These are phyloP conservation scores for Exophiala oligosperma DNA, from an alignment of 2,329 filamentous ascomycete genomes.

Conservation along the genomic window DNA sequence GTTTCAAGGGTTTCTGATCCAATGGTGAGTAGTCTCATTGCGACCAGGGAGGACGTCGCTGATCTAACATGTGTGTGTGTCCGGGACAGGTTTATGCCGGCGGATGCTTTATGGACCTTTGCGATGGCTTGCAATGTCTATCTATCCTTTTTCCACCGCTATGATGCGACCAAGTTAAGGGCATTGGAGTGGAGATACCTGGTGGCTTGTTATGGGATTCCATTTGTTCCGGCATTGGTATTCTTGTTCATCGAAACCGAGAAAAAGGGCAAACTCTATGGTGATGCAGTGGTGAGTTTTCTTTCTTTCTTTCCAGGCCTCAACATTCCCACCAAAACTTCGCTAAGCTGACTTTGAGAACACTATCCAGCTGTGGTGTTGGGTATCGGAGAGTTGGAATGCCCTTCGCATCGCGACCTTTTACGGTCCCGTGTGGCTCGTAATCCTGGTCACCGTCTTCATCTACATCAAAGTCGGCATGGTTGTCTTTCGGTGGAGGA, in stretches of 20 bases:
- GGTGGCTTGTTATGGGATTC: conserved; percentile 69
- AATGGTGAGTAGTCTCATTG: conserved; percentile 62
- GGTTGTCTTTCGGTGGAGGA: conserved; percentile 55
- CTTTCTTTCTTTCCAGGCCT: background rate
- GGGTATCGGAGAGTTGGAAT: conserved; percentile 68
- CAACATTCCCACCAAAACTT: background rate
- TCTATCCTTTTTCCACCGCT: conserved; percentile 75
- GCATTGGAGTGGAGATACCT: conserved; percentile 71
- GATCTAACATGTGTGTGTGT: background rate
- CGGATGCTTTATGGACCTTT: conserved; percentile 74
- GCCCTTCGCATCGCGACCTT: conserved; percentile 72
- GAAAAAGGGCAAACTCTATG: conserved; percentile 64
- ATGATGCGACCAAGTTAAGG: conserved; percentile 63
- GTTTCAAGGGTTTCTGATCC: conserved; percentile 76
- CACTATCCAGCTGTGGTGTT: conserved; percentile 68
- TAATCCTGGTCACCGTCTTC: conserved; percentile 40
- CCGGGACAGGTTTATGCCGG: conserved; percentile 68
- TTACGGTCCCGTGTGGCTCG: conserved; percentile 55
- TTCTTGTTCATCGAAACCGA: conserved; percentile 64
- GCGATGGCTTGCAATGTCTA: conserved; percentile 85
- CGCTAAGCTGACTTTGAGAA: background rate
- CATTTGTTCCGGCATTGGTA: conserved; percentile 66
- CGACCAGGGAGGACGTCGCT: background rate
- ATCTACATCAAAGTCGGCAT: conserved; percentile 44
- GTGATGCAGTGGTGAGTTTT: conserved; percentile 61